phyloP scores from a whole-genome alignment of 441 rosid species.

The Erodium texanum region DNA sequence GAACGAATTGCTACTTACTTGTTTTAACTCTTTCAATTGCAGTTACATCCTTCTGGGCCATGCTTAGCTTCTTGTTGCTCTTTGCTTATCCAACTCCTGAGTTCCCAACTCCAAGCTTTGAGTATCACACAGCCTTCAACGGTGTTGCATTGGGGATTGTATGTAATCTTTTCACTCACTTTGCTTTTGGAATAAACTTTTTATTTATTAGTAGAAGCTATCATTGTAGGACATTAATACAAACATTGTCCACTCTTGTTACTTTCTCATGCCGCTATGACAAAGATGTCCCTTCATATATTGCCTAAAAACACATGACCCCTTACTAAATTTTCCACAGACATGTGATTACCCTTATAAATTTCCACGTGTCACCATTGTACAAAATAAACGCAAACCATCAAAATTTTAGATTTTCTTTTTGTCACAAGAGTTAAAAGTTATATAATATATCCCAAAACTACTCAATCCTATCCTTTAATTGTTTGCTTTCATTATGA shows the following conservation, averaged over 20 bases:
- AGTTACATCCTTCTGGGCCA: slow-evolving; percentile 85
- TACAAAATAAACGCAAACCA: no score
- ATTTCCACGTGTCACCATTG: no score
- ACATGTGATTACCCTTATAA: no score
- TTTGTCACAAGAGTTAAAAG: no score
- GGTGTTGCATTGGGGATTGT: slow-evolving; percentile 93
- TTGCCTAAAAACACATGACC: no score
- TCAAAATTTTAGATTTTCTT: no score
- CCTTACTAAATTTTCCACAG: no score
- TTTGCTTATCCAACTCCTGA: slow-evolving; percentile 97
- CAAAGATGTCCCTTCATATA: background rate
- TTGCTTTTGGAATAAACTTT: background rate
- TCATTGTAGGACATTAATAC: background rate
- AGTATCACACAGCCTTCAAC: slow-evolving; percentile 75
- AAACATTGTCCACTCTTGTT: background rate
- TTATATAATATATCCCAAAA: no score
- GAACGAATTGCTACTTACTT: background rate
- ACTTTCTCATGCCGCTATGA: background rate
- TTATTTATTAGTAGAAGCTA: background rate
- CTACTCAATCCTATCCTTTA: no score
- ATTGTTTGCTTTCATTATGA: no score
- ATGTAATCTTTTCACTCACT: slow-evolving; percentile 26
- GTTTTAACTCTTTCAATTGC: slow-evolving; percentile 25
- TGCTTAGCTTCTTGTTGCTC: slow-evolving; percentile 71
- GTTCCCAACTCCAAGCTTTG: slow-evolving; percentile 87